Percentiles rank a stretch among this genome's conserved stretches.
Conservation (phyloP, 2,329 filamentous ascomycete genomes). For the Sporothrix protearum region DNA sequence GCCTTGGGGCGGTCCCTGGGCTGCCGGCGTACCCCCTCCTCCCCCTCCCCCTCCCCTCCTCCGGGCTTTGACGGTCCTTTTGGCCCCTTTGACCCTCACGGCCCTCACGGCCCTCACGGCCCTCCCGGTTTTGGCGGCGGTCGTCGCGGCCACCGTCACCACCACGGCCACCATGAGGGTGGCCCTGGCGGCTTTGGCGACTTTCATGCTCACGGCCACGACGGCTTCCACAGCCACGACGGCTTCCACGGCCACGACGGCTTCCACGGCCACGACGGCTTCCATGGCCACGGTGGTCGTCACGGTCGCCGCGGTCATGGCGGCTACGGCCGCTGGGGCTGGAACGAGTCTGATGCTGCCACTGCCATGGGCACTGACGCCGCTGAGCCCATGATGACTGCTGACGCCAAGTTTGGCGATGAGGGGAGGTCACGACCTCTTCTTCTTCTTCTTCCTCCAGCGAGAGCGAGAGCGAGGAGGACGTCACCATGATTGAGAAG, state of each 20-base stretch:
- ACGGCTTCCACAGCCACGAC: neutral
- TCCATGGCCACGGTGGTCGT: neutral
- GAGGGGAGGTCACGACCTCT: neutral
- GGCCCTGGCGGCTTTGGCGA: conserved; percentile 11
- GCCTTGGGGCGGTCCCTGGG: conserved; percentile 16
- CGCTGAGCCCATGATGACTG: conserved; percentile 23
- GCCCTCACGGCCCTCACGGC: neutral
- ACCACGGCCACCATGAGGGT: neutral
- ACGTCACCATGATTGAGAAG: conserved; percentile 33
- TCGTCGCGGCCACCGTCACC: neutral
- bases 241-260: neutral
- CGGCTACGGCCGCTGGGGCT: neutral
- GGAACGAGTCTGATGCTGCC: conserved; percentile 23
- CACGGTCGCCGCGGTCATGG: conserved; percentile 3
- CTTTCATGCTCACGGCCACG: neutral
- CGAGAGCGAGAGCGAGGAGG: conserved; percentile 21
- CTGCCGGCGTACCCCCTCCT: neutral
- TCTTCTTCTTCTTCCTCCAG: conserved; percentile 18
- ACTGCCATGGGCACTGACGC: conserved; percentile 24
- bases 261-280: neutral
- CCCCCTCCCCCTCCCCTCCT: conserved; percentile 7
- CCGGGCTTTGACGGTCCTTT: neutral
- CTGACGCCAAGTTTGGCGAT: conserved; percentile 21
- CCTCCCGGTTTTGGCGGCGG: neutral
- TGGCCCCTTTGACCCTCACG: neutral